Percentiles rank a stretch among this genome's conserved stretches.
These are phyloP conservation scores for Rhexocercosporidium sp. DNA, from an alignment of 2,329 filamentous ascomycete genomes.

Conservation along the genomic window DNA sequence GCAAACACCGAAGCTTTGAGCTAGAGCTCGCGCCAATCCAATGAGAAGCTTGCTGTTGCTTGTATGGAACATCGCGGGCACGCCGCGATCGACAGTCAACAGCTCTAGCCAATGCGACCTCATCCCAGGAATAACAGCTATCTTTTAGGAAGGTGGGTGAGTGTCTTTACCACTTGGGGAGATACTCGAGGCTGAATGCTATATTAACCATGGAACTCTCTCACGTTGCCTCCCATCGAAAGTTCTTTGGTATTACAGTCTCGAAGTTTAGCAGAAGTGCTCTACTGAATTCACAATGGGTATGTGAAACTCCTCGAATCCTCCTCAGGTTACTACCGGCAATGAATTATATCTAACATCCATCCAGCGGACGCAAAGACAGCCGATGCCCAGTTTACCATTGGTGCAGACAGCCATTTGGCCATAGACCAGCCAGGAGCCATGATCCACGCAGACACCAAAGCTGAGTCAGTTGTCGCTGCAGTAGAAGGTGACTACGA, in stretches of 20 bases:
- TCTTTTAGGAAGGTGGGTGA: constrained; percentile 14
- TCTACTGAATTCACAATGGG: constrained; percentile 6
- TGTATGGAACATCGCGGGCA: constrained; percentile 2
- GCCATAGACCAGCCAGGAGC: constrained; percentile 20
- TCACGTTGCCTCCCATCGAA: not conserved
- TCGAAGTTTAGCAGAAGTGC: constrained; percentile 2
- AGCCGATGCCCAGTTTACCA: constrained; percentile 22
- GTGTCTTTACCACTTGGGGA: not conserved
- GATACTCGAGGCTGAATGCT: not conserved
- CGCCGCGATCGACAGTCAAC: not conserved
- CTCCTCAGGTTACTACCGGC: too few relatives aligned
- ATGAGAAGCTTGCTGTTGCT: constrained; percentile 1
- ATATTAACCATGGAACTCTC: not conserved
- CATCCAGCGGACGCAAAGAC: constrained; percentile 24
- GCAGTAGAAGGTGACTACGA: constrained; percentile 20
- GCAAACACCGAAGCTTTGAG: constrained; percentile 8
- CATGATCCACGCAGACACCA: constrained; percentile 15
- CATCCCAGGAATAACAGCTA: not conserved
- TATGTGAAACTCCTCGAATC: not conserved
- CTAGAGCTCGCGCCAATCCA: not conserved
- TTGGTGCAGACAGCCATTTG: constrained; percentile 9
- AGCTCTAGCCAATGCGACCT: not conserved
- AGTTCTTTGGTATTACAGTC: not conserved
- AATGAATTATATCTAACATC: constrained; percentile 10
- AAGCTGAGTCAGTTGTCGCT: constrained; percentile 7